These are phyloP conservation scores for Gymnopilus dilepis DNA, from an alignment of 768 basidiomycete species.

Conservation along the genomic window DNA sequence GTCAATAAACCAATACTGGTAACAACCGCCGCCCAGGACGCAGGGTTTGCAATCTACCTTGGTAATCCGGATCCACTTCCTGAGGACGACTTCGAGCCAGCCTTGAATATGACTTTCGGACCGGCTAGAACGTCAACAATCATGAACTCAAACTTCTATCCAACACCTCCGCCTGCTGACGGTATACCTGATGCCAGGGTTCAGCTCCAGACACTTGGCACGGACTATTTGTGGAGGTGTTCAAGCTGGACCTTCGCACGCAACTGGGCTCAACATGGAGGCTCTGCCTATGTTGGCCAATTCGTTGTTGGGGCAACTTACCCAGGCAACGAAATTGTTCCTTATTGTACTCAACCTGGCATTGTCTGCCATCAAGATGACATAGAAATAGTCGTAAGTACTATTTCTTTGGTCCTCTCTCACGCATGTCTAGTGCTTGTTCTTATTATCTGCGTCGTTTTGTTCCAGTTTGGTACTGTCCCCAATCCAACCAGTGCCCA, in stretches of 20 bases:
- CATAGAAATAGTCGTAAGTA: conserved; percentile 74
- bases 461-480: conserved; percentile 57
- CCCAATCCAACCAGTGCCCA: conserved; percentile 60
- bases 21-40: conserved; percentile 76
- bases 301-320: conserved; percentile 74
- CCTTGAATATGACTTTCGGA: conserved; percentile 54
- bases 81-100: conserved; percentile 38
- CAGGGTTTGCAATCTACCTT: conserved; percentile 62
- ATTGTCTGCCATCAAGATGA: conserved; percentile 84
- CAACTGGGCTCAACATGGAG: conserved; percentile 68
- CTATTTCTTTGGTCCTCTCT: conserved; percentile 5
- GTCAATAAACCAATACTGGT: conserved; percentile 71
- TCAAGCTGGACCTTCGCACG: conserved; percentile 74
- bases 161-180: conserved; percentile 32
- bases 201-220: conserved; percentile 63
- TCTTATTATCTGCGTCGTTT: conserved; percentile 16
- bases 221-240: conserved; percentile 75
- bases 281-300: conserved; percentile 68
- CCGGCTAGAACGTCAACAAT: conserved; percentile 46
- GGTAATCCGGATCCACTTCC: conserved; percentile 45
- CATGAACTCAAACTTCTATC: conserved; percentile 54
- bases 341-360: conserved; percentile 61
- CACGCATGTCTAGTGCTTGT: not conserved
- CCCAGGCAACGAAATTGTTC: conserved; percentile 60
- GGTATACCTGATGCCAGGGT: conserved; percentile 54